Base-by-base conservation (phyloP, 495 filamentous ascomycete species). In the Hypoxylon perforatum region DNA sequence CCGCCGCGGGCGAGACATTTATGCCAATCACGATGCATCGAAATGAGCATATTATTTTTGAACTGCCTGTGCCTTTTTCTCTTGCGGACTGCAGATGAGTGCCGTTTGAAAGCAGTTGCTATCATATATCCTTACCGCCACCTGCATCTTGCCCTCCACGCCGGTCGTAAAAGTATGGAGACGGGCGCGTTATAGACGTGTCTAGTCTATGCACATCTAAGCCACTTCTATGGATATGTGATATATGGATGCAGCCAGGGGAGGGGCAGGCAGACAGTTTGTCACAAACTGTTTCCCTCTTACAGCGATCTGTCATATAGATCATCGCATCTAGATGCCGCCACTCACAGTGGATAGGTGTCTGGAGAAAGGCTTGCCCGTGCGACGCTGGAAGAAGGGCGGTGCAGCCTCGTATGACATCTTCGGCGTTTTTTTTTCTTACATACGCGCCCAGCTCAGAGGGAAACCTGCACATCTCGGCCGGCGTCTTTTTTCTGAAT, bases 321-420 rank as follows among this genome's bases (percentile, higher is more conserved):
- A 41, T 41, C 15, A 15, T 41, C 38, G 38, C n/a, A 41, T 41
- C 38, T 41, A 41, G 38, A 41, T 1, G 38, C 38, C 38, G 17
- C 41, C 41, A 44, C 17, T 4, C 4, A 19, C 25, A 28, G 25
- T 3, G 25, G 25, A 28, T 3, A 28, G 7, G 25, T 28, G 25
- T 28, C 25, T 28, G 25, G 25, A 28, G 25, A 10, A n/a, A 33
- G 30, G 30, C 30, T 33, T 33, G 30, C 30, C 8, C 7, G 30
- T 33, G 30, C 30, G 30, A 33, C 30, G 25, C 25, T 28, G 25
- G 25, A 28, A 28, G 7, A 28, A 28, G 25, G 7, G 25, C 8
- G 30, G 11, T 9, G 30, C 33, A 60, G 46, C 47, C 57, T 51
- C 48, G 57, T 47, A 51, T 60, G 22, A 30, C 18, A 33, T 58